Base-by-base conservation (phyloP, 768 basidiomycete species). In the Pleurotus tuber-regium region DNA sequence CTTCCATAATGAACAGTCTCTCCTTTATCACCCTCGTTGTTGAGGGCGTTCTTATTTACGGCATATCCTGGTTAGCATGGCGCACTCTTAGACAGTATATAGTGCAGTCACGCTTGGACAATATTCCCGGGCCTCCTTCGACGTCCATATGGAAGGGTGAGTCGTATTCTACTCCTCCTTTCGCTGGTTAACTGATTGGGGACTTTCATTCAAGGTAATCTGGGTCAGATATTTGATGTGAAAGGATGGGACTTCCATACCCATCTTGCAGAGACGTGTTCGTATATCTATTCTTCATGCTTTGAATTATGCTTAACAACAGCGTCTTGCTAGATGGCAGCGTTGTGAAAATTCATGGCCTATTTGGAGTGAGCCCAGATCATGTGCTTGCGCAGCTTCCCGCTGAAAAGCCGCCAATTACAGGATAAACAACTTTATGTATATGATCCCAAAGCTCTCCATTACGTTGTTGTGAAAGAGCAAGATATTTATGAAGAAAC, bases 401-500 rank as follows among this genome's bases (percentile, higher is more conserved):
- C 19, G 24, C 48, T 11, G 24, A 38, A 16, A n/a, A n/a, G n/a
- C n/a, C 30, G 23, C 50, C 18, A n/a, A 25, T 4, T 16, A 1
- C 60, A 68, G 68, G 62, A 63, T 47, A 58, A 64, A 28, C 70
- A 70, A 23, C 62, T 74, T 26, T 72, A 66, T 51, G 53, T 73
- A 29, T 66, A 64, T 5, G 73, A 73, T 31, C 73, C 70, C 4
- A 63, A 64, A 23, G 70, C 73, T 8, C 16, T 74, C 4, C 61
- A 71, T 52, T 61, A 70, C 44, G 64, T 73, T 24, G 43, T 70
- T 8, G 62, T 74, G 46, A 72, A 69, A 47, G 59, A 57, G 7
- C 12, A 77, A 77, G 12, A 42, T 63, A 64, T 70, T 25, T 70
- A 66, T 38, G 73, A 73, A 43, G 71, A 73, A 49, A 66, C 67